These are phyloP conservation scores for Rossbeevera mucosa DNA, from an alignment of 768 basidiomycete species.

Conservation along the genomic window DNA sequence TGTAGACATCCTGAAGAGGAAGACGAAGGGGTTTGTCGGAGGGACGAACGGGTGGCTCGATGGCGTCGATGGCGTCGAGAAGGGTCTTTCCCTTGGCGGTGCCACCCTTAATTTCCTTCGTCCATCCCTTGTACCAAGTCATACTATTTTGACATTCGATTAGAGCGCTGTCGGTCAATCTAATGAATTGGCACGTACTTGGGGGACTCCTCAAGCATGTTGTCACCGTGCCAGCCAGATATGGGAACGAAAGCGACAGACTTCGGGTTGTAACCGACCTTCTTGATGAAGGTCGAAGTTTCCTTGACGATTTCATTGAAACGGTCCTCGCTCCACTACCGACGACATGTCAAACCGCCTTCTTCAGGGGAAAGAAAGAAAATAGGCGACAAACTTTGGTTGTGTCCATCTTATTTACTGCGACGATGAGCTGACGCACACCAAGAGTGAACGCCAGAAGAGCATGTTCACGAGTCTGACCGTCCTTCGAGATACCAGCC, in stretches of 20 bases:
- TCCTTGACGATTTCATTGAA: conserved; percentile 99
- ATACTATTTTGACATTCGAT: conserved; percentile 58
- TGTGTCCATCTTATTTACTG: conserved; percentile 99
- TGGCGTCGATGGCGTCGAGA: conserved; percentile 99
- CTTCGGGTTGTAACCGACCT: conserved; percentile 99
- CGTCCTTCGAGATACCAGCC: conserved; percentile 99
- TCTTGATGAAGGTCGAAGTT: conserved; percentile 97
- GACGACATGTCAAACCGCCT: conserved; percentile 2
- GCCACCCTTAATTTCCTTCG: conserved; percentile 92
- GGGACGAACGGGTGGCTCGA: conserved; percentile 94
- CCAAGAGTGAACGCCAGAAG: conserved; percentile 99
- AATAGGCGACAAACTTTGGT: conserved; percentile 62
- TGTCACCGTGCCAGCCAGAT: conserved; percentile 99
- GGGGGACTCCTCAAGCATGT: conserved; percentile 98
- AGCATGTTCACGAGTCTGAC: conserved; percentile 99
- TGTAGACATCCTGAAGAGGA: conserved; percentile 99
- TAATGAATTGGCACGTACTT: conserved; percentile 54
- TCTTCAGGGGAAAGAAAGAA: background rate
- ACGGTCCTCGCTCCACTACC: conserved; percentile 96
- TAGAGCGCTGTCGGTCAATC: conserved; percentile 9
- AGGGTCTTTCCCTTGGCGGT: conserved; percentile 97
- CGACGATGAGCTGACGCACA: conserved; percentile 99
- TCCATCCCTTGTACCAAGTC: conserved; percentile 99
- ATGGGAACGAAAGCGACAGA: conserved; percentile 97
- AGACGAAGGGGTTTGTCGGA: conserved; percentile 99